Conservation (phyloP, 345 rosid species). For the Salix suchowensis region DNA sequence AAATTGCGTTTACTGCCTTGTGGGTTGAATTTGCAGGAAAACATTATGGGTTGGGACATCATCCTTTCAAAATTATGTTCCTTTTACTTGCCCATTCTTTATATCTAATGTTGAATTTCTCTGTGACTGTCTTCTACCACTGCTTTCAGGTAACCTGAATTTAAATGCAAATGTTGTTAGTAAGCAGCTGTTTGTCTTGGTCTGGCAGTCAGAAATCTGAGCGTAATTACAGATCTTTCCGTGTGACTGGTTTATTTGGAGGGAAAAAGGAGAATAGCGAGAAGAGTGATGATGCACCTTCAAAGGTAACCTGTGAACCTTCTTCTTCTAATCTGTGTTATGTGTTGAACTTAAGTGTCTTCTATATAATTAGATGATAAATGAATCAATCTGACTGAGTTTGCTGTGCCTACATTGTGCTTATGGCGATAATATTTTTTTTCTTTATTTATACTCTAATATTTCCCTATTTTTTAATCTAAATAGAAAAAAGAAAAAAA, state of each 20-base stretch:
- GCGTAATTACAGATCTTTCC: slow-evolving; percentile 29
- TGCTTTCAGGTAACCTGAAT: slow-evolving; percentile 41
- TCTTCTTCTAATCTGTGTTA: not conserved
- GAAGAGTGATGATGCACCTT: slow-evolving; percentile 54
- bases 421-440: too few relatives aligned
- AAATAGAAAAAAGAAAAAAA: too few relatives aligned
- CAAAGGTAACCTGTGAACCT: slow-evolving; percentile 46
- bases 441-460: too few relatives aligned
- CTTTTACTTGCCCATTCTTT: not conserved
- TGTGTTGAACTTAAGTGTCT: too few relatives aligned
- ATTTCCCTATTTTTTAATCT: too few relatives aligned
- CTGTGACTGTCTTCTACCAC: slow-evolving; percentile 6
- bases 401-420: too few relatives aligned
- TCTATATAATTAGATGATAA: too few relatives aligned
- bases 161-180: slow-evolving; percentile 36
- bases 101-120: not conserved
- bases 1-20: too few relatives aligned
- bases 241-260: slow-evolving; percentile 64
- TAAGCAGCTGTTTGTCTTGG: slow-evolving; percentile 32
- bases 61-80: too few relatives aligned
- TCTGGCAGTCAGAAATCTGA: slow-evolving; percentile 25
- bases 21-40: too few relatives aligned
- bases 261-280: slow-evolving; percentile 70
- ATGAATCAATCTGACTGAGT: too few relatives aligned
- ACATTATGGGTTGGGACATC: too few relatives aligned